These are phyloP conservation scores for Curvularia lunata DNA, from an alignment of 2,329 filamentous ascomycete species.

Conservation along the genomic window DNA sequence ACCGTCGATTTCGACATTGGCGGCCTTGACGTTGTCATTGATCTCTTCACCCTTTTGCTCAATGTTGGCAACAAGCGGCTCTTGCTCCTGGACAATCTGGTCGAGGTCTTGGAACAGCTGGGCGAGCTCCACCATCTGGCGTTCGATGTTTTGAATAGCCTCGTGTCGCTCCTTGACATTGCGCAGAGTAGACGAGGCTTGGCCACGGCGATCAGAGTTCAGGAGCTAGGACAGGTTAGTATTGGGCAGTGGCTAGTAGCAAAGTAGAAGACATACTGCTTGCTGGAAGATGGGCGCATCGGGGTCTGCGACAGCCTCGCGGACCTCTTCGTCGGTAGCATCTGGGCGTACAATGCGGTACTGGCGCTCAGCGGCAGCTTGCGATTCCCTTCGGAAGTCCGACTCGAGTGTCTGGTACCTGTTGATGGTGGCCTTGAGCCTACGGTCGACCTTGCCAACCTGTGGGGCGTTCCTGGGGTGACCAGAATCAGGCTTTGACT, in stretches of 20 bases:
- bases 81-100: conserved; percentile 83
- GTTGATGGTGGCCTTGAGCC: conserved; percentile 80
- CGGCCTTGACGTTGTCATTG: conserved; percentile 81
- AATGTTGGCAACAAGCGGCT: conserved; percentile 78
- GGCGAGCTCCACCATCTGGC: conserved; percentile 84
- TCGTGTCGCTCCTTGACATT: conserved; percentile 84
- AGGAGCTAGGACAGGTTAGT: conserved; percentile 62
- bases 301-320: conserved; percentile 74
- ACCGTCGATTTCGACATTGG: conserved; percentile 80
- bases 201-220: conserved; percentile 78
- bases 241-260: background rate
- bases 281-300: conserved; percentile 86
- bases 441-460: conserved; percentile 79
- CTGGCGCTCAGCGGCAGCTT: conserved; percentile 85
- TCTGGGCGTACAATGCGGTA: conserved; percentile 89
- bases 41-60: conserved; percentile 88
- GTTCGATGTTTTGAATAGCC: conserved; percentile 90
- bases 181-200: conserved; percentile 77
- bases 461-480: conserved; percentile 77
- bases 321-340: conserved; percentile 77
- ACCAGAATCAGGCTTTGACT: conserved; percentile 77
- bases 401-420: conserved; percentile 81
- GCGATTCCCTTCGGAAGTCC: conserved; percentile 77
- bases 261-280: conserved; percentile 57
- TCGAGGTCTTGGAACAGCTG: conserved; percentile 92